These are phyloP conservation scores for Pestalotiopsis sp. DNA, from an alignment of 2,329 filamentous ascomycete genomes.

Conservation along the genomic window DNA sequence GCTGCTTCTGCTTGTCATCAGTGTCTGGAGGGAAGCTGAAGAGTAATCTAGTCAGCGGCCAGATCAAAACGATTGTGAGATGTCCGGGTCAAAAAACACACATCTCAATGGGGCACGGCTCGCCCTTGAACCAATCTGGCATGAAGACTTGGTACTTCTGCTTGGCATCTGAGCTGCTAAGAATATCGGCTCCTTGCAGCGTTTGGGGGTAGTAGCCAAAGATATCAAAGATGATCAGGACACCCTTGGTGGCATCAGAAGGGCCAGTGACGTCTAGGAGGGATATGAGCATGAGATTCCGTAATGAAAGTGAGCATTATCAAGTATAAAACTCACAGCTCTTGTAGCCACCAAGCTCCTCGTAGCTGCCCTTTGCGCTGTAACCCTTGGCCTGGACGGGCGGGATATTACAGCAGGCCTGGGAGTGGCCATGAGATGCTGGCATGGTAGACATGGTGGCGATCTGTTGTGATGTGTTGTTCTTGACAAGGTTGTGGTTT, in stretches of 20 bases:
- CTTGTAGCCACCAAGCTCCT: constrained; percentile 57
- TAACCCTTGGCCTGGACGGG: constrained; percentile 61
- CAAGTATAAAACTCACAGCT: constrained; percentile 42
- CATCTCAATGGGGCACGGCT: constrained; percentile 61
- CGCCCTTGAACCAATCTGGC: constrained; percentile 87
- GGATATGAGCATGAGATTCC: neutral
- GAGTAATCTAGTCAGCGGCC: neutral
- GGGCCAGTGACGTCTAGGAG: constrained; percentile 50
- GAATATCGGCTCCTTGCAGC: constrained; percentile 70
- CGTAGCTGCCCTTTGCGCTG: constrained; percentile 57
- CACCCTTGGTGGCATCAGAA: constrained; percentile 53
- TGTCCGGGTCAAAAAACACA: constrained; percentile 19
- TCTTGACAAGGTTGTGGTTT: constrained; percentile 1
- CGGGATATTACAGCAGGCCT: constrained; percentile 61
- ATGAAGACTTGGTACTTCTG: constrained; percentile 85
- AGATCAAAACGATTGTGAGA: neutral
- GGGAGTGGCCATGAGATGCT: constrained; percentile 55
- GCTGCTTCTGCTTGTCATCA: constrained; percentile 62
- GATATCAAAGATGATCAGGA: constrained; percentile 69
- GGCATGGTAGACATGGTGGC: constrained; percentile 52
- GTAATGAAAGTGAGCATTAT: neutral
- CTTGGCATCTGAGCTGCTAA: constrained; percentile 56
- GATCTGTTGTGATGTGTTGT: constrained; percentile 2
- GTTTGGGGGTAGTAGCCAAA: constrained; percentile 75
- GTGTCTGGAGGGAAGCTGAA: constrained; percentile 64